Percentiles rank a stretch among this genome's conserved stretches.
These are phyloP conservation scores for Murraya koenigii DNA, from an alignment of 345 rosid species.

Conservation along the genomic window DNA sequence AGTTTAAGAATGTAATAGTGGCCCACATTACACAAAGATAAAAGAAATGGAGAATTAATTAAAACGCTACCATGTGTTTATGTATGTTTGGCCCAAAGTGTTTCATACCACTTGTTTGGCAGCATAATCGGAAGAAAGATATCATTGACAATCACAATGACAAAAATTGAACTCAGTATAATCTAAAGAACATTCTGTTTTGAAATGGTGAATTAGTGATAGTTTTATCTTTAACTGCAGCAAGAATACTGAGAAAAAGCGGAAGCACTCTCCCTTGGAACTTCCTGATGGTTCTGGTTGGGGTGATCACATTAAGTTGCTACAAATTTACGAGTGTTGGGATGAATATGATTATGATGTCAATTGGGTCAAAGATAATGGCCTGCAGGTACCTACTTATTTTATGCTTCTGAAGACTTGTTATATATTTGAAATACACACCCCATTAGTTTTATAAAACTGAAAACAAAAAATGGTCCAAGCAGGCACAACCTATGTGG, in stretches of 20 bases:
- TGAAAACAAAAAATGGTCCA: neutral
- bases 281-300: slow-evolving; percentile 94
- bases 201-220: slow-evolving; percentile 6
- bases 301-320: slow-evolving; percentile 93
- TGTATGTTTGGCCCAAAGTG: neutral
- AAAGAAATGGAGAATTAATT: too few species aligned
- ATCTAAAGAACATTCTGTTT: neutral
- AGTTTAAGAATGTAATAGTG: too few species aligned
- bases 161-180: neutral
- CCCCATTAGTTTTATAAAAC: neutral
- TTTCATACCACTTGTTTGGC: neutral
- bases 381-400: slow-evolving; percentile 60
- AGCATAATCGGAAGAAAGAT: neutral
- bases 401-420: slow-evolving; percentile 14
- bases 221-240: slow-evolving; percentile 31
- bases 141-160: neutral
- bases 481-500: neutral
- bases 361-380: slow-evolving; percentile 76
- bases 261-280: slow-evolving; percentile 54
- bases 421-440: neutral
- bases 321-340: slow-evolving; percentile 87
- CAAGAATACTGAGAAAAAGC: slow-evolving; percentile 72
- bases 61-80: neutral
- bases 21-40: too few species aligned
- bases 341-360: slow-evolving; percentile 58